Conservation (phyloP, 306 rosid species). For the Ziziphus jujuba region DNA sequence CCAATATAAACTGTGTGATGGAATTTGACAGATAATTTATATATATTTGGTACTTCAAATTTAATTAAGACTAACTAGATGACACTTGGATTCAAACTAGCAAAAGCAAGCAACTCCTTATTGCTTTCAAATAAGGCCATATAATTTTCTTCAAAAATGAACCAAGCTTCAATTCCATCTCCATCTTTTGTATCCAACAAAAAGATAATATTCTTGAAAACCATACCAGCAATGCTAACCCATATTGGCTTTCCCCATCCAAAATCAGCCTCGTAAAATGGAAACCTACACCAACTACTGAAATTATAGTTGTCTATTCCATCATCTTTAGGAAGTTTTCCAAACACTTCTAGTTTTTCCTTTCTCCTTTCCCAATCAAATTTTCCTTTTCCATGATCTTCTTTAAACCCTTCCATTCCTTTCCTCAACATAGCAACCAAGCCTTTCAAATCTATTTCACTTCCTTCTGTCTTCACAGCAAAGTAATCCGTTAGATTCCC, state of each 20-base stretch:
- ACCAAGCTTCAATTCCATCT: too few relatives aligned
- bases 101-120: not conserved
- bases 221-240: conserved; percentile 10
- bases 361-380: too few relatives aligned
- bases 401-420: conserved; percentile 37
- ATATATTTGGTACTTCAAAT: too few relatives aligned
- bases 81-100: not conserved
- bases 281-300: conserved; percentile 19
- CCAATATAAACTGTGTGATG: too few relatives aligned
- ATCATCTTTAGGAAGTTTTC: too few relatives aligned
- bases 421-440: conserved; percentile 42
- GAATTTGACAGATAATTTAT: too few relatives aligned
- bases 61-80: too few relatives aligned
- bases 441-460: conserved; percentile 36
- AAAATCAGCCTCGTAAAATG: conserved; percentile 30
- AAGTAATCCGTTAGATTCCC: not conserved
- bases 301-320: not conserved
- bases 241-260: conserved; percentile 40
- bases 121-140: conserved; percentile 21
- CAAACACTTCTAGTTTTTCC: too few relatives aligned
- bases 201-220: conserved; percentile 8
- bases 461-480: too few relatives aligned
- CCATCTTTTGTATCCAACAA: conserved; percentile 10
- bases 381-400: not conserved
- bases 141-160: conserved; percentile 11